Evolutionary conservation across 2,329 filamentous ascomycete genomes (phyloP), one percentile per base, ranked within the genome.

Genomic region (Cercospora zeina): DNA sequence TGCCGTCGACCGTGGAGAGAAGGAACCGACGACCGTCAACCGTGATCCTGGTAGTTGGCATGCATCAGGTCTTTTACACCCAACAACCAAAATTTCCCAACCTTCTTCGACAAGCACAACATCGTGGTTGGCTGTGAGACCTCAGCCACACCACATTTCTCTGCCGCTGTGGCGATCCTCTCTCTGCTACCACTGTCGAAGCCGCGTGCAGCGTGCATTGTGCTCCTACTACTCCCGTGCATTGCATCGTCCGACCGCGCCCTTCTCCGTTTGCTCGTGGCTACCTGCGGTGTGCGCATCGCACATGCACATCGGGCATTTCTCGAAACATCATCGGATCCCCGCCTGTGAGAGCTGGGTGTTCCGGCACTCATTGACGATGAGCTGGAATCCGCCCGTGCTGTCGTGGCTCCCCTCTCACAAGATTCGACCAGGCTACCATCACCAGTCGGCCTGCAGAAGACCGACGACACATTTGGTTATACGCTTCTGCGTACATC

Each of bases 341-440:
- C 47, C 47, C 47, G 47, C 47, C 47, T 51, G 24, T 30, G 30
- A 51, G 24, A 51, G 39, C 39, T 21, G 10, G 21, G 4, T 45
- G 4, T 45, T 24, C 39, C 39, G 39, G 9, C 16, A 45, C 16
- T 16, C 39, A 24, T 21, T 13, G 39, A 24, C 24, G 24, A 24
- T 6, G 24, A 45, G 39, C 39, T 45, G 39, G 10, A 45, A 10
- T 6, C 13, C 21, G 16, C 10, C 47, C 47, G 24, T 51, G 24
- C 47, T 51, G 47, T 33, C 47, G 47, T 51, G 47, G 47, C 47
- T 51, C 47, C 47, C 47, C 47, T 51, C 47, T 31, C 47, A 30
- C 3, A 51, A 30, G n/a, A 11, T 19, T 30, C 47, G 13, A 16
- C 7, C 47, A 31, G 9, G 4, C 21, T 19, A 16, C 27, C 14